A percentile compares a stretch with the other conserved stretches of the same genome.
Evolutionary conservation across 306 rosid species (phyloP).

Genomic region (Fragaria vesca): DNA sequence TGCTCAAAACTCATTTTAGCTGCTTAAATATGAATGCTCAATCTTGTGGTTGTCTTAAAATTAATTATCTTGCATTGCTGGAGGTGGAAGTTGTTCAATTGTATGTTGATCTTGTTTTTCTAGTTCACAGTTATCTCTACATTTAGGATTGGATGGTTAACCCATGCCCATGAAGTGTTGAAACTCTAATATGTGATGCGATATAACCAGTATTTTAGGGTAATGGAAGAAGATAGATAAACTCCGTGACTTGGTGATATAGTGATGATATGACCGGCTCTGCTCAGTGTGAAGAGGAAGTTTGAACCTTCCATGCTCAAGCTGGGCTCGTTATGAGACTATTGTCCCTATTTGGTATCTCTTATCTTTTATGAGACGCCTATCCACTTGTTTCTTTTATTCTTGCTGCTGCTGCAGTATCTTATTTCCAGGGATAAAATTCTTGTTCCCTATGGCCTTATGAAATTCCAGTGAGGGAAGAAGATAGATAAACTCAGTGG

Average conservation of each 20-base stretch:
- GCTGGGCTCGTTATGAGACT: too few species aligned
- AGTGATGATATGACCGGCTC: too few species aligned
- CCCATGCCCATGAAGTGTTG: not conserved
- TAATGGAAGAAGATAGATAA: not conserved
- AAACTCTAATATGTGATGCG: not conserved
- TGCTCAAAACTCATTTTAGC: not conserved
- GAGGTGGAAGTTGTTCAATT: not conserved
- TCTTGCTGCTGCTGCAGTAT: too few species aligned
- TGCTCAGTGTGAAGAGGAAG: too few species aligned
- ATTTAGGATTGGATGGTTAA: not conserved
- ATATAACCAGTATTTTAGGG: not conserved
- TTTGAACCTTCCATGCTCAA: too few species aligned
- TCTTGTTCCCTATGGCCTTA: not conserved
- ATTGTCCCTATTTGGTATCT: too few species aligned
- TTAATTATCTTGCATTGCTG: not conserved
- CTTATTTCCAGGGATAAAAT: too few species aligned
- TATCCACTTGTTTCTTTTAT: too few species aligned
- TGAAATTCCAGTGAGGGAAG: not conserved
- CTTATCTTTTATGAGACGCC: too few species aligned
- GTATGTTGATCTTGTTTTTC: not conserved
- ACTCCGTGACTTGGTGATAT: too few species aligned
- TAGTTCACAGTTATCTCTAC: not conserved
- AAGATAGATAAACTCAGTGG: not conserved
- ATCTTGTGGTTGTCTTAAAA: not conserved
- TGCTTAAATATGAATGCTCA: not conserved